Conservation (phyloP, 2,329 filamentous ascomycete genomes). For the Talaromyces sp. region DNA sequence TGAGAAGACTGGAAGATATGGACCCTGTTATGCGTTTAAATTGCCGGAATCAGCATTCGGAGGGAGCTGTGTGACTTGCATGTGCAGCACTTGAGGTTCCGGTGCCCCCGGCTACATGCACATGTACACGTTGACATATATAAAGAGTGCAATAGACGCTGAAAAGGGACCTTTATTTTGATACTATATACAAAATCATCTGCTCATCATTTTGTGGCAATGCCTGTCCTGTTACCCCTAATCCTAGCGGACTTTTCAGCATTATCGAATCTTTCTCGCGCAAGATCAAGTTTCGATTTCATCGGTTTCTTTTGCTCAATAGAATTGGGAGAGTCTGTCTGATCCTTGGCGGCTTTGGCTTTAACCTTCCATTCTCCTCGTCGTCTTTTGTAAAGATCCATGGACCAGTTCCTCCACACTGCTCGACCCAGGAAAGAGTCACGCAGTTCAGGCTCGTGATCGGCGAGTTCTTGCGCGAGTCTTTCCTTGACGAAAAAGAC, state of each 20-base stretch:
- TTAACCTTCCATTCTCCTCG: conserved; percentile 61
- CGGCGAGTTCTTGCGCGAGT: conserved; percentile 59
- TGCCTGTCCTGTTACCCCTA: neutral
- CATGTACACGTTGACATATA: no score
- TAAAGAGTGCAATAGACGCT: neutral
- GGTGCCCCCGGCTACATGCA: neutral
- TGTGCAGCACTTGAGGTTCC: no score
- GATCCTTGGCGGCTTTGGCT: conserved; percentile 38
- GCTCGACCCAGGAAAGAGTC: conserved; percentile 62
- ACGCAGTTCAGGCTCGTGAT: conserved; percentile 57
- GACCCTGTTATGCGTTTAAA: neutral
- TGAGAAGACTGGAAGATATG: neutral
- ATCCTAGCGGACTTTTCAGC: conserved; percentile 5
- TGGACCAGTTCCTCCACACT: conserved; percentile 70
- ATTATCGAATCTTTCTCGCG: conserved; percentile 53
- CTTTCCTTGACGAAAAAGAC: conserved; percentile 65
- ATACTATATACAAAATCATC: neutral
- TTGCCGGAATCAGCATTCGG: neutral
- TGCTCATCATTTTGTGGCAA: conserved; percentile 5
- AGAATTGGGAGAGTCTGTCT: neutral
- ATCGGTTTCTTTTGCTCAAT: conserved; percentile 23
- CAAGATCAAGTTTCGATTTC: conserved; percentile 54
- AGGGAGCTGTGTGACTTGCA: neutral
- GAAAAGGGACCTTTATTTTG: neutral
- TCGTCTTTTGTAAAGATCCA: conserved; percentile 65